A percentile compares a stretch with the other conserved stretches of the same genome.
These are phyloP conservation scores for Haplosporangium gracile DNA, from an alignment of 192 early-diverging fungal species.

Conservation along the genomic window DNA sequence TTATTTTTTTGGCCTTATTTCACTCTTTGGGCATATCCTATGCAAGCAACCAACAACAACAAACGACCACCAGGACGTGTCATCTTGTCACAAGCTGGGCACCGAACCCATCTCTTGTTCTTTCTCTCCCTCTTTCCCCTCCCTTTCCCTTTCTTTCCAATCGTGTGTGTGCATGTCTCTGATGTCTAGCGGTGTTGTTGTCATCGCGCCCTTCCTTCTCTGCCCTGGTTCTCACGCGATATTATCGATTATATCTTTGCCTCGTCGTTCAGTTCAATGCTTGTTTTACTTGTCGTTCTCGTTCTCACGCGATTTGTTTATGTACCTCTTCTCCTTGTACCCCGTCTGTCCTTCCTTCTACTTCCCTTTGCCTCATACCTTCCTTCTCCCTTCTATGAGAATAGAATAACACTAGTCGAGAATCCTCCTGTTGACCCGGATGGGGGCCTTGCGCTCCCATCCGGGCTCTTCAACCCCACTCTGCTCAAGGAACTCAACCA, in stretches of 20 bases:
- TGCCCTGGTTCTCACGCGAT: constrained; percentile 2
- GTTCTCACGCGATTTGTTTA: constrained; percentile 11
- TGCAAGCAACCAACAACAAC: not conserved
- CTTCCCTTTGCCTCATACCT: not conserved
- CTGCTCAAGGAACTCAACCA: constrained; percentile 42
- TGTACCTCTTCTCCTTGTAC: not conserved
- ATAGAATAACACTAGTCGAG: constrained; percentile 54
- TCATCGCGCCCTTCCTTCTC: not conserved
- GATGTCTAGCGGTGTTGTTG: not conserved
- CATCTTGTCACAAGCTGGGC: not conserved
- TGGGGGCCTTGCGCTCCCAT: constrained; percentile 45
- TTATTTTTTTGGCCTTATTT: not conserved
- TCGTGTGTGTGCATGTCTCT: too few relatives aligned
- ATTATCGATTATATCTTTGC: not conserved
- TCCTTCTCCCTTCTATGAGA: not conserved
- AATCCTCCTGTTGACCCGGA: constrained; percentile 54
- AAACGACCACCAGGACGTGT: not conserved
- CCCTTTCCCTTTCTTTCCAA: not conserved
- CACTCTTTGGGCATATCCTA: not conserved
- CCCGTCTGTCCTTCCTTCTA: not conserved
- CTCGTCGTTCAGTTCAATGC: not conserved
- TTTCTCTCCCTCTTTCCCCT: too few relatives aligned
- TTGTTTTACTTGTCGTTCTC: not conserved
- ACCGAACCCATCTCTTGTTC: not conserved
- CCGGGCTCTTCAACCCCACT: constrained; percentile 24